Evolutionary conservation across 345 rosid species (phyloP), one percentile per base, ranked within the genome.

Genomic region (Anastatica hierochuntica): DNA sequence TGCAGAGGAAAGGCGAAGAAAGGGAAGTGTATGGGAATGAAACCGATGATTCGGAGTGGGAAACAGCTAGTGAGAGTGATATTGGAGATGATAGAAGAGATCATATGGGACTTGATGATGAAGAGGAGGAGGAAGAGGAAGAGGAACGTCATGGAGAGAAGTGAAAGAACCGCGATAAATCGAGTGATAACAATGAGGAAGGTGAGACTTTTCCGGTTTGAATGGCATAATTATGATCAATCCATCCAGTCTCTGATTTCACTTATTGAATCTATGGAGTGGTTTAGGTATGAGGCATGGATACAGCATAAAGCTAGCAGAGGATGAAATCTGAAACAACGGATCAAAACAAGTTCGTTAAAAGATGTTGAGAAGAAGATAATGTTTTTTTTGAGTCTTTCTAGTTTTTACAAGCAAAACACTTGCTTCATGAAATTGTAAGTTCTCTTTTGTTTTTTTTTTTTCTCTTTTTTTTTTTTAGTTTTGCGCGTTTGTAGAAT

Each of bases 41-140:
- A 18, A 76, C 69, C 6, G 97, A 88, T 62, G 95, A 75, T 68
- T 92, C 98, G 1, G 99, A 88, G 33, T 92, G 99, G 99, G 97
- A 92, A 62, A 92, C 97, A 17, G 99, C 87, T 0, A 92, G 97
- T 21, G 99, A 83, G 72, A 92, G 97, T 18, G 97, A 92, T 56
- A 81, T 83, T 27, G 98, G 89, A 67, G 78, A 85, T 60, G 97
- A 85, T 30, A 89, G 85, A 43, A 72, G 87, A 62, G 89, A 75
- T 63, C 79, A 75, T 58, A 76, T 83, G 79, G 85, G 79, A 8
- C 80, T 78, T 29, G 94, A 81, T 2, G 86, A 79, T 1, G 85
- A 81, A 5, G 85, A 81, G 70, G 72, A 71, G 1, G 92, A 71
- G 1, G 92, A 79, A 34, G 81, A 88, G 71, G 81, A 70, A 71